Percentiles rank a stretch among this genome's conserved stretches.
Conservation (phyloP, 805 yeast genomes). For the Starmerella ratchasimensis region DNA sequence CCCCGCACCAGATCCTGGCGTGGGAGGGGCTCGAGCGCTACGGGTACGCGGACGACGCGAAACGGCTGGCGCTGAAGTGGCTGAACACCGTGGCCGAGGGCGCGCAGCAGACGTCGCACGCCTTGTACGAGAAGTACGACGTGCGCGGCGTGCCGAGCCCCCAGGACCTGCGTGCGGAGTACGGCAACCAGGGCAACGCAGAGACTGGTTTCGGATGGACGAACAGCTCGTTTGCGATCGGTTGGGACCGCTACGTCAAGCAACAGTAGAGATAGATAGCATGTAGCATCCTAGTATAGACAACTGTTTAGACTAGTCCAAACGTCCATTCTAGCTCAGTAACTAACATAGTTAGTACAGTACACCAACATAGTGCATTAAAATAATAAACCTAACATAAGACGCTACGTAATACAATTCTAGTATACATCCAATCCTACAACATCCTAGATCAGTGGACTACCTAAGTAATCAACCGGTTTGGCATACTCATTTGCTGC, state of each 20-base stretch:
- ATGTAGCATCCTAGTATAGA: too few relatives aligned
- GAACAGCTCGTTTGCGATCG: slow-evolving; percentile 53
- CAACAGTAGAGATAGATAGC: too few relatives aligned
- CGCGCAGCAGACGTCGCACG: slow-evolving; percentile 83
- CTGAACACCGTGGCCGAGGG: slow-evolving; percentile 63
- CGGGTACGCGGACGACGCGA: slow-evolving; percentile 49
- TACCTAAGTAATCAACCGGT: too few relatives aligned
- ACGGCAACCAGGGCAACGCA: slow-evolving; percentile 95
- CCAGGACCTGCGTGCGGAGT: slow-evolving; percentile 86
- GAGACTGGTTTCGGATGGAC: slow-evolving; percentile 99
- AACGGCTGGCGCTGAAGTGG: slow-evolving; percentile 76
- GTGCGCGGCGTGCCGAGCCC: slow-evolving; percentile 74
- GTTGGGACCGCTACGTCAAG: slow-evolving; percentile 6
- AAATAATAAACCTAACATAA: too few relatives aligned
- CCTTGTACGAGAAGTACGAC: slow-evolving; percentile 89
- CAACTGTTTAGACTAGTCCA: too few relatives aligned
- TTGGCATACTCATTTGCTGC: too few relatives aligned
- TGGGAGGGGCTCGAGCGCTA: slow-evolving; percentile 77
- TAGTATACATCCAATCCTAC: too few relatives aligned
- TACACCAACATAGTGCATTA: too few relatives aligned
- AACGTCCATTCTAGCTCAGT: too few relatives aligned
- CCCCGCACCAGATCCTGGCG: slow-evolving; percentile 90
- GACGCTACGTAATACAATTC: too few relatives aligned
- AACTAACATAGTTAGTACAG: too few relatives aligned
- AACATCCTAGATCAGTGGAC: too few relatives aligned